phyloP scores from a whole-genome alignment of 2,329 filamentous ascomycete genomes.

The Rutstroemia sydowiana region DNA sequence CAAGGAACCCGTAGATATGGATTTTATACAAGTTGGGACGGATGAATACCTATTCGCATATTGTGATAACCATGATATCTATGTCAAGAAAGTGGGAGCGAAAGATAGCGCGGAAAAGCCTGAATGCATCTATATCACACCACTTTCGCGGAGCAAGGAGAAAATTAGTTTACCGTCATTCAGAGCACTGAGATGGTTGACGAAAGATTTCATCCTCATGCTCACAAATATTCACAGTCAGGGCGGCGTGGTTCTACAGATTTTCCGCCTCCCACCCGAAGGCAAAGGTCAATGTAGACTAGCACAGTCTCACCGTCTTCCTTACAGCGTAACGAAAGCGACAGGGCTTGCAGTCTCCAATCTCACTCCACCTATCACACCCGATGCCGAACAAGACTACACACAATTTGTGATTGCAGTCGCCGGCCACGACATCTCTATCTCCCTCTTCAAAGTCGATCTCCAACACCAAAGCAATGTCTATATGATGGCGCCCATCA shows the following conservation, averaged over 20 bases:
- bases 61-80: slow-evolving; percentile 70
- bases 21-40: slow-evolving; percentile 56
- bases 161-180: slow-evolving; percentile 42
- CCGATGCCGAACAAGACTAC: slow-evolving; percentile 46
- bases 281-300: slow-evolving; percentile 39
- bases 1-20: slow-evolving; percentile 60
- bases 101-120: slow-evolving; percentile 40
- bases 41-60: slow-evolving; percentile 67
- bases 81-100: slow-evolving; percentile 36
- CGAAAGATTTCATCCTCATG: slow-evolving; percentile 49
- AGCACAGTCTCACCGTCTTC: slow-evolving; percentile 49
- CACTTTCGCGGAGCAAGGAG: slow-evolving; percentile 37
- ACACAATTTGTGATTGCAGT: slow-evolving; percentile 76
- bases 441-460: slow-evolving; percentile 71
- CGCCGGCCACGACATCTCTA: slow-evolving; percentile 70
- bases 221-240: slow-evolving; percentile 52
- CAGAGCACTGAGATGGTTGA: slow-evolving; percentile 52
- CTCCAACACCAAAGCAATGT: slow-evolving; percentile 44
- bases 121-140: slow-evolving; percentile 48
- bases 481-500: slow-evolving; percentile 44
- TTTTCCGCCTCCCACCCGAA: slow-evolving; percentile 36
- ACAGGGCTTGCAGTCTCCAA: slow-evolving; percentile 71
- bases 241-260: slow-evolving; percentile 49
- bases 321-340: slow-evolving; percentile 62
- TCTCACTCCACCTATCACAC: slow-evolving; percentile 48